Evolutionary conservation across 345 rosid species (phyloP).

Genomic region (Garcia nutans): DNA sequence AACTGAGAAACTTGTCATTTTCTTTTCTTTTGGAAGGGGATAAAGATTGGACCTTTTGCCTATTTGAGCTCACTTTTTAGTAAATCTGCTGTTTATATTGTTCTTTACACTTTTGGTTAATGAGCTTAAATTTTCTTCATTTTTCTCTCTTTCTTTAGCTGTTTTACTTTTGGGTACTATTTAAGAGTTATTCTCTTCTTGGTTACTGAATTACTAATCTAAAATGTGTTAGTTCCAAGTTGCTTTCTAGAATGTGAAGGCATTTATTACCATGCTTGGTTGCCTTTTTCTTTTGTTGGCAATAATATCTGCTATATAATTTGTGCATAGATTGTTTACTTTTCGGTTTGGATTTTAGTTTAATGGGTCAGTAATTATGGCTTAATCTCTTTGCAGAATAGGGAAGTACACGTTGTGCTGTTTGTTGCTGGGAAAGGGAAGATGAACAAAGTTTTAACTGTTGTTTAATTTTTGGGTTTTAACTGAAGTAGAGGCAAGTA

Average conservation of each 20-base stretch:
- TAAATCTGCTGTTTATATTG: background rate
- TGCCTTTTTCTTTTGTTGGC: background rate
- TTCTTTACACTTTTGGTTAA: constrained; percentile 7
- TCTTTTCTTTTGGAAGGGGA: background rate
- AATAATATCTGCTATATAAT: background rate
- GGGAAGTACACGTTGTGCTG: constrained; percentile 3
- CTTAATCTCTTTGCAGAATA: background rate
- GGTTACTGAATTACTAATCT: background rate
- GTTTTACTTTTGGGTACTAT: background rate
- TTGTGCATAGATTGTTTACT: background rate
- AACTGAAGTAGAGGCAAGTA: background rate
- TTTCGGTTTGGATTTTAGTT: constrained; percentile 6
- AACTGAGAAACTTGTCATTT: constrained; percentile 8
- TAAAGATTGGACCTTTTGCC: constrained; percentile 3
- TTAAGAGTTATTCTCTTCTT: background rate
- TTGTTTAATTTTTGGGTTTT: constrained; percentile 6
- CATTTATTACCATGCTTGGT: background rate
- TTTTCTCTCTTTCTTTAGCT: background rate
- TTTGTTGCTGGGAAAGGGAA: constrained; percentile 12
- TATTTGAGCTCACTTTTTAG: background rate
- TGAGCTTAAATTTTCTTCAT: background rate
- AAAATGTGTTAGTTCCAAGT: background rate
- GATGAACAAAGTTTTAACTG: background rate
- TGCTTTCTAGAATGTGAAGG: constrained; percentile 6
- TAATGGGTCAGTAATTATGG: constrained; percentile 1